Base-by-base conservation (phyloP, 805 yeast genomes). In the Kazachstania africana region DNA sequence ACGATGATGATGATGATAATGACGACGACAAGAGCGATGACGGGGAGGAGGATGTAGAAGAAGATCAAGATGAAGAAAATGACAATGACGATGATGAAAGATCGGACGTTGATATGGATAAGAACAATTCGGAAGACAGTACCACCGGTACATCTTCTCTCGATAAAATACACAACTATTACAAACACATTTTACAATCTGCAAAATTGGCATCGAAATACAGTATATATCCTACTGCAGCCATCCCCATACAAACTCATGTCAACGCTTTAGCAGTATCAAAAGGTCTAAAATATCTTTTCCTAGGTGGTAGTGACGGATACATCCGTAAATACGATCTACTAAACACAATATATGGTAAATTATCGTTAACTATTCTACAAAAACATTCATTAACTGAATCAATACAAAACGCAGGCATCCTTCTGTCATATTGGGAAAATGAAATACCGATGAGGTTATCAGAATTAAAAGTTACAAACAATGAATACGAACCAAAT, bases 221-320 rank as follows among this genome's bases (percentile, higher is more conserved):
- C 43, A 93, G 81, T 35, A 73, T 88, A 2, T 64, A 71, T 24
- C 97, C 98, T 0, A 70, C 79, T 8, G 93, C 80, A 14, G 95
- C 96, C 2, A 76, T 87, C 8, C 88, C 94, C 1, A 84, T 82
- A 45, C 67, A 83, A 1, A 60, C 82, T 1, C 76, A 80, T 17
- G 78, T 91, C 20, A 84, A 84, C 55, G 69, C 91, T 3, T 43
- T 88, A 22, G 78, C 87, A 2, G 61, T 84, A 28, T 71, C 94
- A 1, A 72, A 70, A 44, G 94, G 93, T 5, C 77, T 85, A 26
- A 77, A 76, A 48, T 87, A 85, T 78, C 63, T 91, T 24, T 78
- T 87, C 45, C 78, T 95, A 1, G 98, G 98, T 14, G 97, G 97
- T 8, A 88, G 80, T 42, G 98, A 91, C 55, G 98, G 98, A 4